Conservation (phyloP, 345 rosid genomes). For the Cardamine chenopodiifolia region DNA sequence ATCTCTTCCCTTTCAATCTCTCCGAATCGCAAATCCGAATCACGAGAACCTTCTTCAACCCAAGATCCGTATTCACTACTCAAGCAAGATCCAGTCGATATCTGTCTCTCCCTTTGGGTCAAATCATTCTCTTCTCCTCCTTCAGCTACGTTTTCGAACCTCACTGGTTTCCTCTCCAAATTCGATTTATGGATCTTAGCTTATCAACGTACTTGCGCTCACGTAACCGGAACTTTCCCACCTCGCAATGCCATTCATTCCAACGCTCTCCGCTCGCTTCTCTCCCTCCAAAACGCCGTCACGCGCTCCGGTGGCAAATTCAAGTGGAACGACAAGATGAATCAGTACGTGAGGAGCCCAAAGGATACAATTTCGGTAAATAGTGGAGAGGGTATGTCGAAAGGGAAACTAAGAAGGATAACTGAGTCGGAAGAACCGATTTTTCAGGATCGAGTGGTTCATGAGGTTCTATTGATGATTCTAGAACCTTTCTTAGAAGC, state of each 20-base stretch:
- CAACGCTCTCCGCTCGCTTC: conserved; percentile 65
- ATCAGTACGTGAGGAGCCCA: conserved; percentile 70
- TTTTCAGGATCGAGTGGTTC: conserved; percentile 91
- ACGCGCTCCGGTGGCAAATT: conserved; percentile 53
- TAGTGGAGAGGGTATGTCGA: conserved; percentile 49
- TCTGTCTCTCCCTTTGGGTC: conserved; percentile 82
- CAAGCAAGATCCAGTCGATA: conserved; percentile 82
- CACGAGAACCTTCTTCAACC: conserved; percentile 12
- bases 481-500: conserved; percentile 84
- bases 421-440: conserved; percentile 59
- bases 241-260: conserved; percentile 79
- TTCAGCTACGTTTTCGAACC: conserved; percentile 57
- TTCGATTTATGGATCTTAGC: conserved; percentile 94
- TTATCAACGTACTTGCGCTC: conserved; percentile 83
- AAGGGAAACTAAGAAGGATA: conserved; percentile 55
- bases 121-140: conserved; percentile 85
- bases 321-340: conserved; percentile 73
- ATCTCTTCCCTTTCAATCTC: conserved; percentile 47
- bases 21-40: conserved; percentile 22
- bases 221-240: conserved; percentile 81
- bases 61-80: conserved; percentile 65
- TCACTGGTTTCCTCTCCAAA: conserved; percentile 85
- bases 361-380: conserved; percentile 49
- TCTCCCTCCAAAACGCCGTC: conserved; percentile 71
- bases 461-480: conserved; percentile 83